Conservation (phyloP, 2,329 filamentous ascomycete species). For the Exophiala sp. region DNA sequence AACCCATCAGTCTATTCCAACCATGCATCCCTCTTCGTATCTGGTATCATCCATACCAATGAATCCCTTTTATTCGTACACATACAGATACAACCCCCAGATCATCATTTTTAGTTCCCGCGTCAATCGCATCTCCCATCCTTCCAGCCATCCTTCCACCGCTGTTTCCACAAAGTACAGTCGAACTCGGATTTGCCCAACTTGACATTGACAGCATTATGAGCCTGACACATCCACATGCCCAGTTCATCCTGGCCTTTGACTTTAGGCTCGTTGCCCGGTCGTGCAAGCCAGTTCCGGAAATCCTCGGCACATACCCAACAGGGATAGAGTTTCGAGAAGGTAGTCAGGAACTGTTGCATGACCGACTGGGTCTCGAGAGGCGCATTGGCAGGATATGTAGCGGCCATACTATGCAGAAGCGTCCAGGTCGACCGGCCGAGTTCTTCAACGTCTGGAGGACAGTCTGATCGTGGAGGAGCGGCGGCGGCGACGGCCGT, state of each 20-base stretch:
- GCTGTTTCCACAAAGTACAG: slow-evolving; percentile 83
- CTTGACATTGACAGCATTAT: slow-evolving; percentile 57
- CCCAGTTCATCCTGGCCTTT: slow-evolving; percentile 46
- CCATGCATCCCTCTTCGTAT: neutral
- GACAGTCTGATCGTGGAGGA: slow-evolving; percentile 57
- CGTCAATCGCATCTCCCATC: slow-evolving; percentile 58
- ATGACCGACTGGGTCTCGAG: slow-evolving; percentile 68
- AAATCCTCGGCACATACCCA: slow-evolving; percentile 95
- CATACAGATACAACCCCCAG: no score
- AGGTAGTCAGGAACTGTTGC: slow-evolving; percentile 68
- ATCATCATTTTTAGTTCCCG: neutral
- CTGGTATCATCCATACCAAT: slow-evolving; percentile 4
- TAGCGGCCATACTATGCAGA: slow-evolving; percentile 82
- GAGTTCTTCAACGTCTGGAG: slow-evolving; percentile 79
- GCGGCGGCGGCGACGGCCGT: slow-evolving; percentile 23
- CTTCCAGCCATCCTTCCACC: slow-evolving; percentile 84
- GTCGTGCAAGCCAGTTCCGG: slow-evolving; percentile 65
- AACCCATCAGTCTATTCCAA: slow-evolving; percentile 3
- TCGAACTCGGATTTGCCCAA: slow-evolving; percentile 88
- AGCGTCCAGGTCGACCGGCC: slow-evolving; percentile 90
- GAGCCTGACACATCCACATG: slow-evolving; percentile 47
- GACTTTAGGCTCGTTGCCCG: slow-evolving; percentile 57
- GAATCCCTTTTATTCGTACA: neutral
- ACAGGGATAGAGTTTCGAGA: slow-evolving; percentile 87
- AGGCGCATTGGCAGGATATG: slow-evolving; percentile 69